Evolutionary conservation across 805 yeast species (phyloP), one percentile per base, ranked within the genome.

Genomic region (Myxozyma melibiosi): DNA sequence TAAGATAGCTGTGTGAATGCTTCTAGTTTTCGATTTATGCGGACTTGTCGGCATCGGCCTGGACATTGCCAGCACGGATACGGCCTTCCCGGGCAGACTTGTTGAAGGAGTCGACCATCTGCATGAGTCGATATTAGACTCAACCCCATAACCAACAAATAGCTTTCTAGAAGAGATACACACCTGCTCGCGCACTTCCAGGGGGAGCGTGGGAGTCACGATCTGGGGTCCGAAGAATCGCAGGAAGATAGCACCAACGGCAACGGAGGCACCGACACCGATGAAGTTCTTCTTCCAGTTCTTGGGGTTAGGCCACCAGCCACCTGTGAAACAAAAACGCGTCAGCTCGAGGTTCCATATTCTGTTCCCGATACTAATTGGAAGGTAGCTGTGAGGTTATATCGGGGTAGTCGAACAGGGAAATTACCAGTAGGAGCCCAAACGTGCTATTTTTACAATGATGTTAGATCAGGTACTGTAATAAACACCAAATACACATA

Each of bases 291-390:
- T 61, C 55, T 73, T 73, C 71, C 78, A 77, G 72, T 81, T 81
- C 63, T 71, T 72, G 18, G 85, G 85, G 14, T 78, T 76, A 66
- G 76, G 77, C 68, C 67, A 76, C 84, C 85, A 81, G 48, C 84
- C 85, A 55, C 85, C 85, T 38, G 14, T n/a, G 2, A 27, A 14
- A 28, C 14, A 18, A 14, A 14, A 20, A 30, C n/a, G 18, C 3
- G 33, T 2, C 14, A 8, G 20, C 16, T 27, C 11, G 37, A 14
- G 14, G 37, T n/a, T n/a, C n/a, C 25, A 30, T 18, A 18, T 3
- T 25, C 11, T 31, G 30, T 34, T n/a, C n/a, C n/a, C n/a, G n/a
- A n/a, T n/a, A n/a, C n/a, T n/a, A n/a, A n/a, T n/a, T n/a, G n/a
- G n/a, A n/a, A n/a, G n/a, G n/a, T n/a, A n/a, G n/a, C n/a, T n/a